Percentiles rank a stretch among this genome's conserved stretches.
Evolutionary conservation across 176 grass and related monocot species (phyloP).

Genomic region (Dendrocalamus sinicus): DNA sequence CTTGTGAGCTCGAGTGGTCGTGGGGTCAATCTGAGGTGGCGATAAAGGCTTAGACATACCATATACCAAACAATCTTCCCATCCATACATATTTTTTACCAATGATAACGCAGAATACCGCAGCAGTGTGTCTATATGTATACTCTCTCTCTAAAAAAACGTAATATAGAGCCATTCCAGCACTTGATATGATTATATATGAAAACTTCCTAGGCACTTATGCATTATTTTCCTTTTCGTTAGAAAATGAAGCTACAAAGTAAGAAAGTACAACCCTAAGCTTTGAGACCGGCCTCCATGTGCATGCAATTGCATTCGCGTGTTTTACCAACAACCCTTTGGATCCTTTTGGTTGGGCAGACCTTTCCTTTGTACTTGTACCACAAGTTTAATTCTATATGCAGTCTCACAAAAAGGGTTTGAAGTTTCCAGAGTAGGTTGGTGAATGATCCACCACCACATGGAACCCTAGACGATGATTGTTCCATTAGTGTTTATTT

Average conservation of each 20-base stretch:
- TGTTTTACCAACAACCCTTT: conserved; percentile 8
- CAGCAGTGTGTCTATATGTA: too few species aligned
- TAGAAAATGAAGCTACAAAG: neutral
- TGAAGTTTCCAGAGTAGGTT: conserved; percentile 14
- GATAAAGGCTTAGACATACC: too few species aligned
- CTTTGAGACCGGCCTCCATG: neutral
- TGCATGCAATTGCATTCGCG: neutral
- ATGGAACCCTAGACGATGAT: conserved; percentile 24
- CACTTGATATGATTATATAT: neutral
- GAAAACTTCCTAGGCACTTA: neutral
- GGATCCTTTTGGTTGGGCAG: neutral
- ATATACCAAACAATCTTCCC: too few species aligned
- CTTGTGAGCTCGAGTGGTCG: too few species aligned
- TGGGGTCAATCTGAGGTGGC: too few species aligned
- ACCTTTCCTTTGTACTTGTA: neutral
- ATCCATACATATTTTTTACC: too few species aligned
- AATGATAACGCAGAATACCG: too few species aligned
- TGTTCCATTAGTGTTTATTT: neutral
- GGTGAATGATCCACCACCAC: conserved; percentile 5
- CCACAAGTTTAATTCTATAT: neutral
- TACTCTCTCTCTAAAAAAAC: too few species aligned
- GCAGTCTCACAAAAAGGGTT: neutral
- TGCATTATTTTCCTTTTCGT: neutral
- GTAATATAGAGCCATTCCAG: neutral
- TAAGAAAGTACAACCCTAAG: neutral